Conservation (phyloP, 2,329 filamentous ascomycete genomes). For the Grosmannia huntii region DNA sequence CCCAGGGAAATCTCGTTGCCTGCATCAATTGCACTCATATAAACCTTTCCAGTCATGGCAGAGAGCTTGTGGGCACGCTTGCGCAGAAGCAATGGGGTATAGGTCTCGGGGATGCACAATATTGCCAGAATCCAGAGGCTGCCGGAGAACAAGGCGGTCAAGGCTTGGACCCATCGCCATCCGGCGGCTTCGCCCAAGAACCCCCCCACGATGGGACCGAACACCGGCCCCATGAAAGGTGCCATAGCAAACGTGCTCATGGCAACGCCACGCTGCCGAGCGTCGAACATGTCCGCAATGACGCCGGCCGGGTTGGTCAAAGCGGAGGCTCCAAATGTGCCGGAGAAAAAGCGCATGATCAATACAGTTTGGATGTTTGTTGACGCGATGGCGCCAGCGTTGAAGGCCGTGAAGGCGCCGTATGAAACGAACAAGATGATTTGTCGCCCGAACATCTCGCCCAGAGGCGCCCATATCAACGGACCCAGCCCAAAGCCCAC, state of each 20-base stretch:
- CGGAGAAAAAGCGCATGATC: slow-evolving; percentile 54
- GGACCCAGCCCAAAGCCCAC: slow-evolving; percentile 45
- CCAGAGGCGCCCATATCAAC: slow-evolving; percentile 37
- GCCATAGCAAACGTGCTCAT: slow-evolving; percentile 63
- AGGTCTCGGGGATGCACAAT: slow-evolving; percentile 13
- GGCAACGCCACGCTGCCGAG: slow-evolving; percentile 37
- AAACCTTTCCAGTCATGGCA: slow-evolving; percentile 28
- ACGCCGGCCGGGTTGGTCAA: slow-evolving; percentile 50
- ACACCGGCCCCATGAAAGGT: slow-evolving; percentile 60
- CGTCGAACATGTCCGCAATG: slow-evolving; percentile 49
- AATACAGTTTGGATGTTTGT: slow-evolving; percentile 44
- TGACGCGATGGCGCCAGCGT: not conserved
- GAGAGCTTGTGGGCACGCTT: slow-evolving; percentile 34
- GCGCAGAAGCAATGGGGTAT: slow-evolving; percentile 33
- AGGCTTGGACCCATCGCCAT: slow-evolving; percentile 17
- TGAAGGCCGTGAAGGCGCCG: slow-evolving; percentile 4
- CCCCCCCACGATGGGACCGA: slow-evolving; percentile 35
- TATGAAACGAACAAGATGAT: slow-evolving; percentile 2
- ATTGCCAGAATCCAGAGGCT: slow-evolving; percentile 13
- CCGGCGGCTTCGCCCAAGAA: slow-evolving; percentile 17
- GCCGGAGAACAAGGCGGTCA: slow-evolving; percentile 14
- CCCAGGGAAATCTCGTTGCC: not conserved
- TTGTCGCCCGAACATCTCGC: slow-evolving; percentile 9
- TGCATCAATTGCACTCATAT: not conserved
- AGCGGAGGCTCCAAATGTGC: slow-evolving; percentile 46